phyloP scores from a whole-genome alignment of 305 asterid genomes.

The Plantago coronopus region DNA sequence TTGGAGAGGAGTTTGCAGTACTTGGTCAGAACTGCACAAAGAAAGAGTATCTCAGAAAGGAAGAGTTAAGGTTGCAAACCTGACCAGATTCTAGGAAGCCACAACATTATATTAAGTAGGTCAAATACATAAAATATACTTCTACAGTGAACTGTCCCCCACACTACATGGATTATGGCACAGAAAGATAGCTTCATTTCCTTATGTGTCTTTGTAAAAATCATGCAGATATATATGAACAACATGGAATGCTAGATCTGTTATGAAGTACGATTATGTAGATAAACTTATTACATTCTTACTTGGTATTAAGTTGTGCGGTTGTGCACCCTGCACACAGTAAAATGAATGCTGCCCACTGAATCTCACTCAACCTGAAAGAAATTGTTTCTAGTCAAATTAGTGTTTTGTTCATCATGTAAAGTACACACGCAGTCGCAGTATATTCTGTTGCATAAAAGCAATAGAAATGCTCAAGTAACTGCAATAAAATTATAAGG shows the following conservation, averaged over 20 bases:
- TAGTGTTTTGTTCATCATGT: constrained; percentile 14
- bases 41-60: constrained; percentile 28
- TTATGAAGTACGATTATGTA: constrained; percentile 17
- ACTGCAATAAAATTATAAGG: not conserved
- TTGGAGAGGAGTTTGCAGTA: constrained; percentile 85
- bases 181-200: too few relatives aligned
- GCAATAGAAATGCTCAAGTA: constrained; percentile 14
- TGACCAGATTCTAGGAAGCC: constrained; percentile 18
- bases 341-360: constrained; percentile 95
- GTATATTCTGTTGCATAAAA: constrained; percentile 22
- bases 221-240: not conserved
- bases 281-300: constrained; percentile 31
- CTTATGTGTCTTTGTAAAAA: too few relatives aligned
- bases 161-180: not conserved
- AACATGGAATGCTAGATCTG: constrained; percentile 9
- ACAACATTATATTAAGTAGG: constrained; percentile 17
- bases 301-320: constrained; percentile 95
- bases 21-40: constrained; percentile 76
- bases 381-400: constrained; percentile 14
- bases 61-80: constrained; percentile 17
- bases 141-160: not conserved
- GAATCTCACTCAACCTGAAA: constrained; percentile 86
- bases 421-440: constrained; percentile 3
- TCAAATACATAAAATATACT: constrained; percentile 6
- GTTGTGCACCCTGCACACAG: constrained; percentile 99